phyloP scores from a whole-genome alignment of 2,329 filamentous ascomycete genomes.

The Gnomoniopsis sp. region DNA sequence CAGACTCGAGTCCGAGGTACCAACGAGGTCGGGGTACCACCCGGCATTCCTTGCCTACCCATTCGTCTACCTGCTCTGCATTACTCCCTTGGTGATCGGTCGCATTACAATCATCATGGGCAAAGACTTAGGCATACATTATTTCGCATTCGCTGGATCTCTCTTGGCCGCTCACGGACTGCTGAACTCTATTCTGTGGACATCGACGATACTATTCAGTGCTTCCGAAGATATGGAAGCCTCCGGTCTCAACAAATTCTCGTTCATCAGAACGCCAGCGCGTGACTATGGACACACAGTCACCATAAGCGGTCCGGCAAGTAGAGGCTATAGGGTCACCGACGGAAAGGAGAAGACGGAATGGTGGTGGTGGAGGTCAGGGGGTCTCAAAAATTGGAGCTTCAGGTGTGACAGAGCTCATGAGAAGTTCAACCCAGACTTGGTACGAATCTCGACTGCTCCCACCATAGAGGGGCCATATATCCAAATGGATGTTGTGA shows the following conservation, averaged over 20 bases:
- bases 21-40: constrained; percentile 17
- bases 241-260: constrained; percentile 19
- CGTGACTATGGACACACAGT: not conserved
- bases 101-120: constrained; percentile 12
- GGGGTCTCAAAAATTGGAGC: not conserved
- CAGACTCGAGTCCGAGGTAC: not conserved
- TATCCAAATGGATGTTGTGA: constrained; percentile 5
- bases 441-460: not conserved
- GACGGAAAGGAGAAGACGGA: not conserved
- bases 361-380: constrained; percentile 10
- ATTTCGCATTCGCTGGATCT: constrained; percentile 16
- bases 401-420: not conserved
- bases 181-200: constrained; percentile 20
- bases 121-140: not conserved
- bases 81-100: constrained; percentile 15
- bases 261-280: constrained; percentile 17
- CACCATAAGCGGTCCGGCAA: not conserved
- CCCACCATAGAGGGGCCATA: constrained; percentile 1
- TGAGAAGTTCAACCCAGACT: not conserved
- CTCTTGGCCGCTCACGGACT: constrained; percentile 18
- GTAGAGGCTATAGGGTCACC: not conserved
- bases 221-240: constrained; percentile 15
- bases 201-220: constrained; percentile 19
- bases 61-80: constrained; percentile 20
- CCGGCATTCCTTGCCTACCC: constrained; percentile 21